Evolutionary conservation across 2,329 filamentous ascomycete species (phyloP).

Genomic region (Epichloe gansuensis): DNA sequence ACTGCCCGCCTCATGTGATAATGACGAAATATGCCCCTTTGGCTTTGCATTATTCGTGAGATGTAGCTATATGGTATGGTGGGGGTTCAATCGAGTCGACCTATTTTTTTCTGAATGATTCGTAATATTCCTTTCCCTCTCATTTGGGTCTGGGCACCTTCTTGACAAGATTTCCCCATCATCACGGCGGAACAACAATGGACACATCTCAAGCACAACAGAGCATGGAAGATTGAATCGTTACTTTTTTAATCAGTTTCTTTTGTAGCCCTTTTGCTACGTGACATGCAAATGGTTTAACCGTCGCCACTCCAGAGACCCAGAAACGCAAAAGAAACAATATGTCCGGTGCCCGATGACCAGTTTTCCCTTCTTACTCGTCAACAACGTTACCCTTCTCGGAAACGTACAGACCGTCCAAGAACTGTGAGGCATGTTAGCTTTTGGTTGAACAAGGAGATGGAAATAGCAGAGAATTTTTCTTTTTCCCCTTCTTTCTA

Average conservation of each 20-base stretch:
- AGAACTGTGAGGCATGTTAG: slow-evolving; percentile 52
- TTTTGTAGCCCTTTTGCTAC: slow-evolving; percentile 38
- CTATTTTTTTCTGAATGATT: too few species aligned
- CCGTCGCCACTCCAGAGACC: slow-evolving; percentile 51
- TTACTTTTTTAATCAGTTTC: slow-evolving; percentile 25
- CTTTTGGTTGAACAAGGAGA: background rate
- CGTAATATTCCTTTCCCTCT: too few species aligned
- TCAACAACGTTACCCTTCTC: slow-evolving; percentile 93
- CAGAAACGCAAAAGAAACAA: slow-evolving; percentile 46
- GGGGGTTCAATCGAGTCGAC: too few species aligned
- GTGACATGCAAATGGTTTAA: slow-evolving; percentile 46
- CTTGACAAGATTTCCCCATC: too few species aligned
- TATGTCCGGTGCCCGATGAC: slow-evolving; percentile 24
- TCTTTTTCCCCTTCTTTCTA: too few species aligned
- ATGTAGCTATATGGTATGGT: too few species aligned
- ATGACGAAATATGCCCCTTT: too few species aligned
- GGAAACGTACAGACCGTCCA: slow-evolving; percentile 99
- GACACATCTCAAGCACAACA: background rate
- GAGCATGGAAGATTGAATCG: slow-evolving; percentile 17
- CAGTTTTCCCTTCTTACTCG: slow-evolving; percentile 30
- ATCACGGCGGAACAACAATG: background rate
- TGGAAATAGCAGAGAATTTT: too few species aligned
- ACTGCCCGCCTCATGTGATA: too few species aligned
- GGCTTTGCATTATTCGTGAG: too few species aligned
- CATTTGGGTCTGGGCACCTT: too few species aligned